phyloP scores from a whole-genome alignment of 768 basidiomycete species.

The Mycena rosella region DNA sequence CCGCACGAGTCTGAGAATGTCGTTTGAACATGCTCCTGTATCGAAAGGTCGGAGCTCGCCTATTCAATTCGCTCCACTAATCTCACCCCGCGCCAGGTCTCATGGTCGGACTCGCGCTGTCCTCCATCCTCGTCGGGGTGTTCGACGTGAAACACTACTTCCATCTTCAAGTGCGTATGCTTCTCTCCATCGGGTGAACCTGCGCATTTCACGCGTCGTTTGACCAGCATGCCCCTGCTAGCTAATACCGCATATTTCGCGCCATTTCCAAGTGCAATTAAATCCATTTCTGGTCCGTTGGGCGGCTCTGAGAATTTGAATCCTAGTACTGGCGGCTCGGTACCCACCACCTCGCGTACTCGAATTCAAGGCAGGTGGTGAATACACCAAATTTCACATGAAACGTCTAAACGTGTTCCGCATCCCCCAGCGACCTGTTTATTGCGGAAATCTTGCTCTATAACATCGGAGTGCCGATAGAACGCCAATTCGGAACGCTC shows the following conservation, averaged over 20 bases:
- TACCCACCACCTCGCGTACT: conserved; percentile 80
- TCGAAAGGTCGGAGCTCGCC: conserved; percentile 72
- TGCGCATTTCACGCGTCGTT: conserved; percentile 30
- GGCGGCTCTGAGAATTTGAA: conserved; percentile 30
- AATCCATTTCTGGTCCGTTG: conserved; percentile 18
- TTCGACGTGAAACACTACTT: conserved; percentile 92
- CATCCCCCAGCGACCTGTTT: conserved; percentile 74
- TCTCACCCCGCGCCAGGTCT: conserved; percentile 62
- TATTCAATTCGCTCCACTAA: neutral
- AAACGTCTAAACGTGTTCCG: neutral
- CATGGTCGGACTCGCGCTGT: conserved; percentile 78
- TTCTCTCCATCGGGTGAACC: conserved; percentile 1
- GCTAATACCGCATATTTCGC: conserved; percentile 92
- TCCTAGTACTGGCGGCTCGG: conserved; percentile 92
- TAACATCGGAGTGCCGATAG: conserved; percentile 76
- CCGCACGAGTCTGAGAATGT: conserved; percentile 62
- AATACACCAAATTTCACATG: neutral
- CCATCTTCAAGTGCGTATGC: conserved; percentile 84
- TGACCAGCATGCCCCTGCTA: conserved; percentile 45
- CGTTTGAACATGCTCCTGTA: conserved; percentile 87
- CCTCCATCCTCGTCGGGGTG: conserved; percentile 80
- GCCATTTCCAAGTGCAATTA: conserved; percentile 84
- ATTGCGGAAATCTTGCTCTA: conserved; percentile 81
- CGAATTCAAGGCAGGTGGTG: conserved; percentile 65
- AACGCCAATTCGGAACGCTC: conserved; percentile 87